phyloP scores from a whole-genome alignment of 306 rosid genomes.

The Corylus heterophylla region DNA sequence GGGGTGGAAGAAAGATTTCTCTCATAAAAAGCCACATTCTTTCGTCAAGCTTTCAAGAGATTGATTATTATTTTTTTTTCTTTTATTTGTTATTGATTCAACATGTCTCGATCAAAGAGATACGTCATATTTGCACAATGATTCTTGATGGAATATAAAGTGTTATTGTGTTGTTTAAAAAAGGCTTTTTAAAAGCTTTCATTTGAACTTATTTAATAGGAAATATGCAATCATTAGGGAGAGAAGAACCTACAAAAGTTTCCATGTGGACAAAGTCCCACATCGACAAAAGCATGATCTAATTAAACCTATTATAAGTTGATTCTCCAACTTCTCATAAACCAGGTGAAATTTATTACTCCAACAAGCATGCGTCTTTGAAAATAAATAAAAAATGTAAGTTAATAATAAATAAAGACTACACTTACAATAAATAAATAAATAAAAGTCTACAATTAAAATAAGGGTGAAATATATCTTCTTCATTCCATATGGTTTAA shows the following conservation, averaged over 20 bases:
- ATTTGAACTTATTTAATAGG: conserved; percentile 55
- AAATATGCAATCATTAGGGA: conserved; percentile 42
- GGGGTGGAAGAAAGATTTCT: conserved; percentile 42
- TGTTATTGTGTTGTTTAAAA: conserved; percentile 34
- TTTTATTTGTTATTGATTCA: not conserved
- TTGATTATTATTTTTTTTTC: conserved; percentile 1
- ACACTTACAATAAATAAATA: too few species aligned
- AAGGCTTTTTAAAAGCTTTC: conserved; percentile 47
- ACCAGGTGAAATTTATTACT: not conserved
- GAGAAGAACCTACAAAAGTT: conserved; percentile 22
- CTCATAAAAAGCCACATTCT: conserved; percentile 23
- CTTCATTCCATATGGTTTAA: not conserved
- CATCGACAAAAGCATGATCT: conserved; percentile 11
- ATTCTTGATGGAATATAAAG: conserved; percentile 51
- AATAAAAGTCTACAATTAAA: too few species aligned
- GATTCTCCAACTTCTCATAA: not conserved
- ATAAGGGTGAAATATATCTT: not conserved
- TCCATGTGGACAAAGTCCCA: conserved; percentile 20
- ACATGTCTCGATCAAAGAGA: conserved; percentile 41
- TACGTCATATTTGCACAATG: conserved; percentile 43
- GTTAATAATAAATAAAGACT: too few species aligned
- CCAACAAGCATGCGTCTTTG: conserved; percentile 10
- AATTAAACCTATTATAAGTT: conserved; percentile 6
- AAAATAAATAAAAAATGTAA: too few species aligned
- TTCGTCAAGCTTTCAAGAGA: conserved; percentile 24